Evolutionary conservation across 768 basidiomycete genomes (phyloP).

Genomic region (Pleurotus cornucopiae): DNA sequence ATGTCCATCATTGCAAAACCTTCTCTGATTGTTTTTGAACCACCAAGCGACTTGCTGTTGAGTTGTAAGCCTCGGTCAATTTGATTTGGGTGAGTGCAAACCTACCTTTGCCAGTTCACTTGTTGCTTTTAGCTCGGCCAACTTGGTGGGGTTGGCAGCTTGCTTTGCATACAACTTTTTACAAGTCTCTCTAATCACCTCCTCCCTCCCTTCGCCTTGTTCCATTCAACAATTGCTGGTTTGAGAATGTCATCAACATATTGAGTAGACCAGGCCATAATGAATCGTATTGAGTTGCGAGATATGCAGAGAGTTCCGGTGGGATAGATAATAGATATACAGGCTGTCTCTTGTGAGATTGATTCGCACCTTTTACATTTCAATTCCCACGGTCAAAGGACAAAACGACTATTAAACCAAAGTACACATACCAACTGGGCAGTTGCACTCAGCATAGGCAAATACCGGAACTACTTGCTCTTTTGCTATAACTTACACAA

Average conservation of each 20-base stretch:
- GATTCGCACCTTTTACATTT: too few relatives aligned
- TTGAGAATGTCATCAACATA: neutral
- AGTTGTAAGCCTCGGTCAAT: neutral
- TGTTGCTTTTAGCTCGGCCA: neutral
- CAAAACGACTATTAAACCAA: too few relatives aligned
- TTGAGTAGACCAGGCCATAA: neutral
- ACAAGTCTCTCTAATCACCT: neutral
- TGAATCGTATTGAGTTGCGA: too few relatives aligned
- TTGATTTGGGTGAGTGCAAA: neutral
- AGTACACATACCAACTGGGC: too few relatives aligned
- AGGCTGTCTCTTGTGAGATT: too few relatives aligned
- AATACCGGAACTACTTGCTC: too few relatives aligned
- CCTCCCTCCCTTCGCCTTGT: neutral
- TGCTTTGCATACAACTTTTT: neutral
- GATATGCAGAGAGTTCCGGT: too few relatives aligned
- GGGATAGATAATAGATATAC: too few relatives aligned
- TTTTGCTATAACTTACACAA: too few relatives aligned
- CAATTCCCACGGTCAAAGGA: too few relatives aligned
- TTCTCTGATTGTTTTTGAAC: neutral
- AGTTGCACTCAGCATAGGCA: too few relatives aligned
- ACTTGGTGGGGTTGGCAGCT: neutral
- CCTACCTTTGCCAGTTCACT: neutral
- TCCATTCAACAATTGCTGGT: neutral
- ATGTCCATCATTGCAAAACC: neutral
- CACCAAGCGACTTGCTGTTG: neutral